These are phyloP conservation scores for Erythrophleum ivorense DNA, from an alignment of 331 rosid species.

Conservation along the genomic window DNA sequence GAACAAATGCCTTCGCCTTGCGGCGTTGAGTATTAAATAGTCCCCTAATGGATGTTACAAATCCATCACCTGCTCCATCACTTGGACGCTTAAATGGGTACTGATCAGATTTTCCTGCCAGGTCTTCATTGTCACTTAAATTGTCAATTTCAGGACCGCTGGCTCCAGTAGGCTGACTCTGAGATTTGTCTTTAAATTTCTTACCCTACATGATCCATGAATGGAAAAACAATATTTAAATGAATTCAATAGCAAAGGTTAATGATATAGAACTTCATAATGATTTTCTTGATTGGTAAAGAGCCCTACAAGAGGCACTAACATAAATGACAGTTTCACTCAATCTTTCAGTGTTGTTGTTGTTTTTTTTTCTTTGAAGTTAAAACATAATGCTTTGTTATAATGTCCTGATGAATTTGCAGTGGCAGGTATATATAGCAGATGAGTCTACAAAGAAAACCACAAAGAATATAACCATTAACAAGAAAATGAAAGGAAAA, in stretches of 20 bases:
- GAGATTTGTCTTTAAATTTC: constrained; percentile 89
- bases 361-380: not conserved
- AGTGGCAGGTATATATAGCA: constrained; percentile 22
- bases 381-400: not conserved
- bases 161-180: constrained; percentile 52
- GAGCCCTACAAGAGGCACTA: constrained; percentile 15
- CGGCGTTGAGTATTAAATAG: constrained; percentile 80
- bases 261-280: constrained; percentile 17
- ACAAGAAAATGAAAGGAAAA: constrained; percentile 15
- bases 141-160: constrained; percentile 61
- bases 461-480: not conserved
- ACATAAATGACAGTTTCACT: constrained; percentile 1
- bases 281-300: constrained; percentile 26
- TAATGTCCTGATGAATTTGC: constrained; percentile 15
- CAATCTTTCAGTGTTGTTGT: not conserved
- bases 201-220: constrained; percentile 60
- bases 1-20: constrained; percentile 88
- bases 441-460: constrained; percentile 12
- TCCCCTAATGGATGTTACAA: constrained; percentile 91
- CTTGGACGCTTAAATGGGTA: constrained; percentile 82
- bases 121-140: constrained; percentile 74
- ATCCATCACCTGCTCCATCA: constrained; percentile 98
- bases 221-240: constrained; percentile 30
- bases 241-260: constrained; percentile 20
- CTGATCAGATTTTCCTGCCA: constrained; percentile 69